Percentiles rank a stretch among this genome's conserved stretches.
Evolutionary conservation across 148 eudicot species (phyloP).

Genomic region (Rhododendron mucronatum): DNA sequence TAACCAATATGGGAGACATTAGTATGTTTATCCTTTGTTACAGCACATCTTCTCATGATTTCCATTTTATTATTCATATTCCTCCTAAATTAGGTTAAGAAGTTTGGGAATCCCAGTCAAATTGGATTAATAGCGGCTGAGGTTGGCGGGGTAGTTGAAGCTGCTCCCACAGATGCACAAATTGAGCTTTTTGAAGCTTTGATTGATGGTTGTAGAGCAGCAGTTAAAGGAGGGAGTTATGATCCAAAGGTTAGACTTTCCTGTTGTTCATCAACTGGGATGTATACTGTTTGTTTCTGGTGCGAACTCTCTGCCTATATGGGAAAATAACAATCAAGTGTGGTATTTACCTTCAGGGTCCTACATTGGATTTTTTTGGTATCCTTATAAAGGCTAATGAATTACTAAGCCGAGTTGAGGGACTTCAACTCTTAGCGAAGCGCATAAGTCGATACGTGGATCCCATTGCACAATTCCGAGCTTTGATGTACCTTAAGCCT

Average conservation of each 20-base stretch:
- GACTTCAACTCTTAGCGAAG: constrained; percentile 85
- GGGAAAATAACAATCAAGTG: constrained; percentile 1
- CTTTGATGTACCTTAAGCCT: constrained; percentile 80
- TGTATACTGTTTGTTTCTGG: background rate
- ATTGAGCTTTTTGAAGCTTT: constrained; percentile 88
- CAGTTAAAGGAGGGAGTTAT: constrained; percentile 49
- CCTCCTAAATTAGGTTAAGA: constrained; percentile 59
- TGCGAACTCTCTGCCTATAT: background rate
- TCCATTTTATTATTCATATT: background rate
- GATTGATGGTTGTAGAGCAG: constrained; percentile 92
- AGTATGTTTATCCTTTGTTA: constrained; percentile 4
- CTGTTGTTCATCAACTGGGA: background rate
- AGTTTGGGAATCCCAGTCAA: constrained; percentile 89
- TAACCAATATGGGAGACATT: background rate
- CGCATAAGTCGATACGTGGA: constrained; percentile 69
- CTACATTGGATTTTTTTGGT: constrained; percentile 90
- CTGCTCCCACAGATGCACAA: constrained; percentile 86
- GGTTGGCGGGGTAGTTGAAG: constrained; percentile 88
- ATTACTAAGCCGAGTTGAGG: constrained; percentile 74
- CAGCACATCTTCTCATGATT: background rate
- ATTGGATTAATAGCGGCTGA: constrained; percentile 73
- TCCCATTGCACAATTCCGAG: constrained; percentile 81
- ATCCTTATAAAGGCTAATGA: constrained; percentile 97
- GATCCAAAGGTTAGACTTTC: constrained; percentile 62
- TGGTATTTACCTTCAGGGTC: constrained; percentile 48